Evolutionary conservation across 257 asterid genomes (phyloP), one percentile per base, ranked within the genome.

Genomic region (Ehretia macrophylla): DNA sequence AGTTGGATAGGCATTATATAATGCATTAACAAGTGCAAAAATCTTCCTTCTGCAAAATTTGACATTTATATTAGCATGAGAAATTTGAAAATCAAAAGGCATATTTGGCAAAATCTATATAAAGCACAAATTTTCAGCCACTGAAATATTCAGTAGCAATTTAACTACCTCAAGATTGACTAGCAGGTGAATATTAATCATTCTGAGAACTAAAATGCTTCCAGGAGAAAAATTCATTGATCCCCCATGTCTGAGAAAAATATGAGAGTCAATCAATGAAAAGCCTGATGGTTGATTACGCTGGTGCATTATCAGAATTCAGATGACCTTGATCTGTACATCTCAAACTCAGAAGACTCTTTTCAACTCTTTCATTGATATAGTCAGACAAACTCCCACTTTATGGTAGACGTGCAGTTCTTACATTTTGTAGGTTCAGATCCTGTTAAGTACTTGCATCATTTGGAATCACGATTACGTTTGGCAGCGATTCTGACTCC

Each of bases 111-210:
- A 42, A 42, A 4, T 42, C 22, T 46, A 49, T 32, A 35, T 37
- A 20, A 62, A 39, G 58, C 51, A 62, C 17, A n/a, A 55, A 32
- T 10, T 44, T 35, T 42, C 47, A 42, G 12, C 47, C 12, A 4
- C 12, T 42, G 47, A 42, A 42, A 42, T 42, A 14, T 42, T 42
- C 47, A 20, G 39, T 55, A 48, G 6, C 32, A 55, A 14, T 55
- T 19, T 39, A 56, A 46, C 55, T 21, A 46, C 63, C 70, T 50
- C 51, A 40, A 42, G 47, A 42, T 58, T 64, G 63, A 56, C 48
- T 20, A 56, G 51, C 61, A 47, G 70, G 63, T 56, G 62, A 42
- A 32, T 47, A 51, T 32, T 61, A 51, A 40, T 39, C 60, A 49
- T 35, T 58, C 60, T 22, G 35, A 22, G 69, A 54, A 56, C 17